phyloP scores from a whole-genome alignment of 169 alveolate species.

The Theileria sp. region DNA sequence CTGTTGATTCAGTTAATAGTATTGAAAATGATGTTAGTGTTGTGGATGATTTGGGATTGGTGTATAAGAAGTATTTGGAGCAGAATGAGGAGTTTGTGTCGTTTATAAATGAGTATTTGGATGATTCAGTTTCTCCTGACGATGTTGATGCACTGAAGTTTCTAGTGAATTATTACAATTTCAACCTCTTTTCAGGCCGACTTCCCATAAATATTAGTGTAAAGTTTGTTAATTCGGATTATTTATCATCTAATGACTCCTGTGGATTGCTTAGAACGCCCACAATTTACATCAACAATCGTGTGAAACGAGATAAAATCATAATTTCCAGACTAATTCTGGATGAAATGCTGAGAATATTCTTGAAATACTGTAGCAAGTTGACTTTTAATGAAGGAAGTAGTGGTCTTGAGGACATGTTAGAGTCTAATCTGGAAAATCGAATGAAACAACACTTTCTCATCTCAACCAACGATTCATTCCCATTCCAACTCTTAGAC shows the following conservation, averaged over 20 bases:
- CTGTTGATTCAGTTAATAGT: no score
- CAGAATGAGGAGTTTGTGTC: constrained; percentile 37
- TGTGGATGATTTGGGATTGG: background rate
- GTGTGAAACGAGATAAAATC: constrained; percentile 18
- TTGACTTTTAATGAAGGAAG: constrained; percentile 1
- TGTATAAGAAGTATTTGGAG: background rate
- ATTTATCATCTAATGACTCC: constrained; percentile 46
- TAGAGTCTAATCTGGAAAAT: constrained; percentile 28
- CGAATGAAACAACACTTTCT: constrained; percentile 30
- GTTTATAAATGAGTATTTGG: constrained; percentile 58
- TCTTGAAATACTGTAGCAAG: constrained; percentile 25
- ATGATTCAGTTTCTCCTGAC: constrained; percentile 49
- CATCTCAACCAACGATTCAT: constrained; percentile 33
- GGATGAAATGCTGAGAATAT: constrained; percentile 53
- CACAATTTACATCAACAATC: constrained; percentile 18
- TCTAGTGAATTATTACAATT: constrained; percentile 60
- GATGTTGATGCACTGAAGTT: constrained; percentile 41
- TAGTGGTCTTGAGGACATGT: constrained; percentile 20
- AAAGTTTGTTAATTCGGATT: constrained; percentile 25
- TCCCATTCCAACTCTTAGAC: constrained; percentile 63
- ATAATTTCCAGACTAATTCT: constrained; percentile 40
- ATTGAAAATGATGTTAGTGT: no score
- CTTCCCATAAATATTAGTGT: constrained; percentile 50
- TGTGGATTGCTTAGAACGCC: constrained; percentile 21
- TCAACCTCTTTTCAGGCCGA: constrained; percentile 66